These are phyloP conservation scores for Neofusicoccum sp. DNA, from an alignment of 2,329 filamentous ascomycete species.

Conservation along the genomic window DNA sequence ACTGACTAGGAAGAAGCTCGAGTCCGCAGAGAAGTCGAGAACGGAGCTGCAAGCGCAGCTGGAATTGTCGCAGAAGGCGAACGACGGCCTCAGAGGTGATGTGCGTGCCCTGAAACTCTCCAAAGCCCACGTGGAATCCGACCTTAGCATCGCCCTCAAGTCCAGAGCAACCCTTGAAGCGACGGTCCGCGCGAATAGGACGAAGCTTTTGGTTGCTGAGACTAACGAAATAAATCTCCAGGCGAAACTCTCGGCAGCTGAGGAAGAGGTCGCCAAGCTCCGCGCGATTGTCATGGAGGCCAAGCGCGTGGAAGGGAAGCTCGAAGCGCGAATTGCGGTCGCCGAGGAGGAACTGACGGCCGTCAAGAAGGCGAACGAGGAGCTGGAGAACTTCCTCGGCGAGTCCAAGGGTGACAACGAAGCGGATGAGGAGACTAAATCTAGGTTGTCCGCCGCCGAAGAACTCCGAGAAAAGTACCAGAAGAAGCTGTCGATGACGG, in stretches of 20 bases:
- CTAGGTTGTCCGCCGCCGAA: slow-evolving; percentile 29
- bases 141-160: slow-evolving; percentile 21
- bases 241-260: slow-evolving; percentile 26
- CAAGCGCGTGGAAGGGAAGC: slow-evolving; percentile 30
- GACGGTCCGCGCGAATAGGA: slow-evolving; percentile 24
- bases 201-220: slow-evolving; percentile 27
- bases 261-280: slow-evolving; percentile 29
- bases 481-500: slow-evolving; percentile 29
- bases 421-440: slow-evolving; percentile 31
- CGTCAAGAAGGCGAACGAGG: slow-evolving; percentile 31
- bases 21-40: slow-evolving; percentile 25
- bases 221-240: slow-evolving; percentile 25
- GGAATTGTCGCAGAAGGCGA: slow-evolving; percentile 24
- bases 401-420: slow-evolving; percentile 32
- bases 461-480: slow-evolving; percentile 32
- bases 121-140: slow-evolving; percentile 24
- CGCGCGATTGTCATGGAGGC: slow-evolving; percentile 29
- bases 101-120: slow-evolving; percentile 23
- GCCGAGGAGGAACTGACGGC: slow-evolving; percentile 33
- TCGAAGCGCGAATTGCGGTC: slow-evolving; percentile 27
- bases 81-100: slow-evolving; percentile 21
- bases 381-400: slow-evolving; percentile 33
- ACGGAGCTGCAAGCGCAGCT: slow-evolving; percentile 25
- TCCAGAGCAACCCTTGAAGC: slow-evolving; percentile 25
- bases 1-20: slow-evolving; percentile 26